phyloP scores from a whole-genome alignment of 352 stramenopile species.

The Globisporangium canariense region DNA sequence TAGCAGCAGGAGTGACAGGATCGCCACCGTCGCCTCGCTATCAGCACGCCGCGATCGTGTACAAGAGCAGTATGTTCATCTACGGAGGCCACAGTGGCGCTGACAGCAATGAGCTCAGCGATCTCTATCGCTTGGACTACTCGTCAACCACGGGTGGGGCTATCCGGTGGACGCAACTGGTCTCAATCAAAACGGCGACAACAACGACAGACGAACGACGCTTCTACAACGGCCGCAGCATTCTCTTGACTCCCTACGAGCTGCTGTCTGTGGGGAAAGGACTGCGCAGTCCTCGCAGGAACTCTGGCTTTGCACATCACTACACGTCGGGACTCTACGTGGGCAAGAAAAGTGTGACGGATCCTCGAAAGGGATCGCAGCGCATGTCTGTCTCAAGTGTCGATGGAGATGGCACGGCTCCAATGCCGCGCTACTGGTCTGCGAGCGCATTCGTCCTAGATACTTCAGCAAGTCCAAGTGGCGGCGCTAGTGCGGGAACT shows the following conservation, averaged over 20 bases:
- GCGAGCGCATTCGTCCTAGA: slow-evolving; percentile 31
- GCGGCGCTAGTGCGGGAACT: neutral
- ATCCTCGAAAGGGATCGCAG: slow-evolving; percentile 40
- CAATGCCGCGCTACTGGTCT: slow-evolving; percentile 41
- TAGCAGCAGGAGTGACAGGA: slow-evolving; percentile 21
- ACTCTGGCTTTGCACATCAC: slow-evolving; percentile 15
- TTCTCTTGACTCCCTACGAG: slow-evolving; percentile 48
- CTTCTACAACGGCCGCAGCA: slow-evolving; percentile 31
- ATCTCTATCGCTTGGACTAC: slow-evolving; percentile 72
- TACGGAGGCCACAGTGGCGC: slow-evolving; percentile 42
- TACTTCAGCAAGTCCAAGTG: slow-evolving; percentile 2
- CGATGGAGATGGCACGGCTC: slow-evolving; percentile 6
- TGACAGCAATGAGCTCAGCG: slow-evolving; percentile 30
- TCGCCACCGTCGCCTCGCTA: slow-evolving; percentile 43
- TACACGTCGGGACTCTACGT: slow-evolving; percentile 33
- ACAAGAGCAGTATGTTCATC: slow-evolving; percentile 66
- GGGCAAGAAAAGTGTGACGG: slow-evolving; percentile 34
- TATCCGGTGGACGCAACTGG: slow-evolving; percentile 44
- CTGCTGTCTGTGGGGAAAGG: slow-evolving; percentile 39
- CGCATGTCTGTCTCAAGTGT: slow-evolving; percentile 13
- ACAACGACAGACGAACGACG: slow-evolving; percentile 15
- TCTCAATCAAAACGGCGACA: slow-evolving; percentile 14
- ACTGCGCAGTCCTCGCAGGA: slow-evolving; percentile 20
- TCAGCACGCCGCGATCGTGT: slow-evolving; percentile 57
- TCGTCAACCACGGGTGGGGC: slow-evolving; percentile 16